These are phyloP conservation scores for Phytomonas sp. DNA, from an alignment of 208 protist species.

Conservation along the genomic window DNA sequence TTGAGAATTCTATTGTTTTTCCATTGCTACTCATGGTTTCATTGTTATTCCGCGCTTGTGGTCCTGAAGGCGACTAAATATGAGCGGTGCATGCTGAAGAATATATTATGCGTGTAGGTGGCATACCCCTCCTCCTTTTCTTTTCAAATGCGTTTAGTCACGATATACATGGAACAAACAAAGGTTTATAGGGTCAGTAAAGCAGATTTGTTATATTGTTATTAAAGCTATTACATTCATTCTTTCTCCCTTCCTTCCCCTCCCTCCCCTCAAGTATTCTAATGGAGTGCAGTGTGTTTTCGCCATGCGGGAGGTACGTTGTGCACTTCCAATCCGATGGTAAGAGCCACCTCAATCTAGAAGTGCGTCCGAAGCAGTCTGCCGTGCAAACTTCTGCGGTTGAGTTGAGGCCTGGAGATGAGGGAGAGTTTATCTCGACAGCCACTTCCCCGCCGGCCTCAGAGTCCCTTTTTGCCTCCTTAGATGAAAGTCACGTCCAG, in stretches of 20 bases:
- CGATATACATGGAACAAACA: not conserved
- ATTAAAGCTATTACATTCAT: conserved; percentile 2
- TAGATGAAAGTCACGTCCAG: conserved; percentile 12
- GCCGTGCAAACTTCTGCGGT: not conserved
- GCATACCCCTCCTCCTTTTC: not conserved
- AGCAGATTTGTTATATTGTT: conserved; percentile 5
- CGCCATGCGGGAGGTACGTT: conserved; percentile 61
- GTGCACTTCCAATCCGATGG: conserved; percentile 37
- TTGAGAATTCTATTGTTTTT: not conserved
- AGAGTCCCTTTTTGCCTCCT: not conserved
- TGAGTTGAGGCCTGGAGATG: not conserved
- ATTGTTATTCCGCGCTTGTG: not conserved
- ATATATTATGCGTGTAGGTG: not conserved
- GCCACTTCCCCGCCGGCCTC: too few relatives aligned
- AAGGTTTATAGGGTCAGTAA: not conserved
- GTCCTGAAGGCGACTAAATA: not conserved
- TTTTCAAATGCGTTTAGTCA: not conserved
- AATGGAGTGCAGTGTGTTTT: conserved; percentile 62
- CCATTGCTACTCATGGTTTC: not conserved
- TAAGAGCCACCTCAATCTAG: conserved; percentile 20
- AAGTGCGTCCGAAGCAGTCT: conserved; percentile 7
- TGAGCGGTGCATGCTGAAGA: not conserved
- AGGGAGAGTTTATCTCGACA: not conserved
- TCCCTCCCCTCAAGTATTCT: conserved; percentile 2
- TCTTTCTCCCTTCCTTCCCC: too few relatives aligned